These are phyloP conservation scores for Rubia balearica DNA, from an alignment of 305 asterid genomes.

Conservation along the genomic window DNA sequence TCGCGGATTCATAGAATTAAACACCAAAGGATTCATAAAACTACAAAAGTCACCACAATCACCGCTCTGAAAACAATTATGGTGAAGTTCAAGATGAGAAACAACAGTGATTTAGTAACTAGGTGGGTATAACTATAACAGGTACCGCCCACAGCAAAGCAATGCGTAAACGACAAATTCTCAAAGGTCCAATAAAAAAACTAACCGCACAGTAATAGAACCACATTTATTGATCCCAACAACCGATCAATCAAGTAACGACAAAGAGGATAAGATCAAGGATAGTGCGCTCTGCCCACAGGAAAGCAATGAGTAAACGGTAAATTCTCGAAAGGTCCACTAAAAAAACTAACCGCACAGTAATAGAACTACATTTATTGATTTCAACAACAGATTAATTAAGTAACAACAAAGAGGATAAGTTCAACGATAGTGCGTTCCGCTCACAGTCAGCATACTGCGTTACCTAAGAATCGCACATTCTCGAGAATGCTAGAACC, in stretches of 20 bases:
- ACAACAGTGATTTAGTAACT: not conserved
- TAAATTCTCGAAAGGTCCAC: not conserved
- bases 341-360: not conserved
- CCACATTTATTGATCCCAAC: not conserved
- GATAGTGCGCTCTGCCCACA: not conserved
- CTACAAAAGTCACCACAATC: not conserved
- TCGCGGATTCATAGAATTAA: not conserved
- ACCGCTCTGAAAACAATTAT: not conserved
- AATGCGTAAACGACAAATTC: not conserved
- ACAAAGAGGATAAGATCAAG: not conserved
- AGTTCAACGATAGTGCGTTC: not conserved
- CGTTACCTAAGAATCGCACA: not conserved
- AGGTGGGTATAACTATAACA: not conserved
- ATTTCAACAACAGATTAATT: not conserved
- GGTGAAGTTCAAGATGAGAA: not conserved
- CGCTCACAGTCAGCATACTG: not conserved
- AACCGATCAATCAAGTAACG: not conserved
- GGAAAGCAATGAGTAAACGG: not conserved
- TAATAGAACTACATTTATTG: not conserved
- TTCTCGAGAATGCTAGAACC: not conserved
- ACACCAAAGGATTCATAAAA: not conserved
- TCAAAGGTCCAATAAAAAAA: not conserved
- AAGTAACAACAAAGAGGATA: not conserved
- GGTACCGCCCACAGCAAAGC: not conserved
- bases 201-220: not conserved